Conservation (phyloP, 495 filamentous ascomycete species). For the Tuber melanosporum region DNA sequence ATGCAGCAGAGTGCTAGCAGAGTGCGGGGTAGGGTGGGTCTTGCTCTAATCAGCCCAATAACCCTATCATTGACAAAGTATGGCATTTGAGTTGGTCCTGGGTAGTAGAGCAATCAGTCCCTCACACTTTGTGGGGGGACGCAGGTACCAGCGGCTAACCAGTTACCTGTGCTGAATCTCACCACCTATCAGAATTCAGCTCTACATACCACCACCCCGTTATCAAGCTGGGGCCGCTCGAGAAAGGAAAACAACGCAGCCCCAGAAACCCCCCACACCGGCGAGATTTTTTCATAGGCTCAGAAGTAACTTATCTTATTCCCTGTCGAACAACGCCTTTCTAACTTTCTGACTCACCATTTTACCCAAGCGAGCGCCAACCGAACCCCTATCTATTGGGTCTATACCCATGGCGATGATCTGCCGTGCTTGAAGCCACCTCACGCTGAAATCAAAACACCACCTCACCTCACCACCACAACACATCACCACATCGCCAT, state of each 20-base stretch:
- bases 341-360: not conserved
- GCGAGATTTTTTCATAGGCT: not conserved
- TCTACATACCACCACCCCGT: not conserved
- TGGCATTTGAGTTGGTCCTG: no score
- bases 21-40: not conserved
- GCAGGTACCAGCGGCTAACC: not conserved
- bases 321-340: not conserved
- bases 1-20: not conserved
- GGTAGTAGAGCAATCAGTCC: not conserved
- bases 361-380: not conserved
- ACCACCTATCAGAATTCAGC: not conserved
- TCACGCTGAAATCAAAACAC: not conserved
- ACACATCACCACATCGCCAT: not conserved
- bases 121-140: not conserved
- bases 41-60: not conserved
- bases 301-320: not conserved
- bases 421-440: not conserved
- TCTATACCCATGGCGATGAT: not conserved
- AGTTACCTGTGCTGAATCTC: not conserved
- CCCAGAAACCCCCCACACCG: not conserved
- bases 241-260: not conserved
- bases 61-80: not conserved
- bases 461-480: constrained; percentile 1
- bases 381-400: not conserved
- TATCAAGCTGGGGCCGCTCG: not conserved